phyloP scores from a whole-genome alignment of 2,329 filamentous ascomycete species.

The Pseudogymnoascus sp. region DNA sequence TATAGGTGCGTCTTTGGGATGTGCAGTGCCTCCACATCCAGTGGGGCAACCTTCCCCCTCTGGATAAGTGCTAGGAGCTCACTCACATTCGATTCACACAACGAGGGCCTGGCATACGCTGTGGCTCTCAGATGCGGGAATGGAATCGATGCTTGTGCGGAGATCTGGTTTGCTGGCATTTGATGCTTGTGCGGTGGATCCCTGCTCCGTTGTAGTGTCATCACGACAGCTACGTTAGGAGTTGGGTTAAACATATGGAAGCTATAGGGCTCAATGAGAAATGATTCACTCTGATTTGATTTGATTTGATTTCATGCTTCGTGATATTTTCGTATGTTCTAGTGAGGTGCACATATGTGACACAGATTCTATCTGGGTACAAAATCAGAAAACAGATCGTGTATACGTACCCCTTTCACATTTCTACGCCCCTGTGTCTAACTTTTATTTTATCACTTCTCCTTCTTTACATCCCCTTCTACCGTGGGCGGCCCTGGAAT shows the following conservation, averaged over 20 bases:
- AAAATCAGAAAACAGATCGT: neutral
- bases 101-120: neutral
- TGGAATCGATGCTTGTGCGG: neutral
- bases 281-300: neutral
- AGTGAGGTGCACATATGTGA: neutral
- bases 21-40: neutral
- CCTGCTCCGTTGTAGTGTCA: neutral
- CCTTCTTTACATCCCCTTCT: conserved; percentile 14
- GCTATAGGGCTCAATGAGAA: neutral
- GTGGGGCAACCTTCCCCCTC: neutral
- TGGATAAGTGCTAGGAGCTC: neutral
- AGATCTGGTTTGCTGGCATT: neutral
- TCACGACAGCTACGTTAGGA: neutral
- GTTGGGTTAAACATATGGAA: neutral
- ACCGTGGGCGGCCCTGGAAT: conserved; percentile 21
- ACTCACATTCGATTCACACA: neutral
- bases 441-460: neutral
- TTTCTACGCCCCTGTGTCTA: neutral
- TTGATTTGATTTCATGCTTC: neutral
- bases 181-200: neutral
- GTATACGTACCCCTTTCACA: neutral
- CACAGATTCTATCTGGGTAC: neutral
- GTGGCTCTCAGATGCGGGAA: neutral
- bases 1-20: neutral
- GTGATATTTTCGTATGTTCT: neutral